Evolutionary conservation across 1,139 yeast genomes (phyloP), one percentile per base, ranked within the genome.

Genomic region (Sugiyamaella novakii): DNA sequence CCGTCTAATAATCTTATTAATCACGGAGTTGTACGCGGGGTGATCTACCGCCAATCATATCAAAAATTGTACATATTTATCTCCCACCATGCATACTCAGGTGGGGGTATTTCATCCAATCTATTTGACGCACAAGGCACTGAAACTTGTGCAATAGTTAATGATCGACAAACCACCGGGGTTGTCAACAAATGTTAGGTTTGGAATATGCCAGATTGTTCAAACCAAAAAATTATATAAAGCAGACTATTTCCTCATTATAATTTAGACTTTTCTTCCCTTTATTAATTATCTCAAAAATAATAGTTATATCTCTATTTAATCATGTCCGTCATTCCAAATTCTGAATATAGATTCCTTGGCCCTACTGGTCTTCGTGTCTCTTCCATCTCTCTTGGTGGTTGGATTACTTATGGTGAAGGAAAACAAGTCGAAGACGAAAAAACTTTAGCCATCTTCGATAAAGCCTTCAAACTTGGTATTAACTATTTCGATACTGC

Each of bases 401-500:
- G 69, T n/a, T 66, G 70, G 70, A 53, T 66, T 50, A 66, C 68
- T 31, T 63, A 54, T 47, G 67, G 66, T 28, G 64, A 59, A 29
- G 62, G 61, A 21, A 55, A 55, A 51, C 61, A 63, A 46, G 60
- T 62, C 31, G 61, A 58, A 42, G 63, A 62, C 46, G 58, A 64
- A n/a, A 46, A 37, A 46, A 55, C 68, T 10, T 54, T 54, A 37
- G 62, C 51, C 33, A 64, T 66, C 43, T 61, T 66, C 40, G 62
- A 61, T 41, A 56, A 52, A 37, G 70, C 70, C n/a, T 66, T 60
- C 61, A 58, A 62, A 53, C 52, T 54, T 24, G 70, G 70, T 21
- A 63, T 66, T 59, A 66, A 66, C 55, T 66, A 56, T 48, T 66
- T 64, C 47, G 70, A 66, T 51, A 62, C 68, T 14, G 70, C 69